These are phyloP conservation scores for Cercis canadensis DNA, from an alignment of 306 rosid genomes.

Conservation along the genomic window DNA sequence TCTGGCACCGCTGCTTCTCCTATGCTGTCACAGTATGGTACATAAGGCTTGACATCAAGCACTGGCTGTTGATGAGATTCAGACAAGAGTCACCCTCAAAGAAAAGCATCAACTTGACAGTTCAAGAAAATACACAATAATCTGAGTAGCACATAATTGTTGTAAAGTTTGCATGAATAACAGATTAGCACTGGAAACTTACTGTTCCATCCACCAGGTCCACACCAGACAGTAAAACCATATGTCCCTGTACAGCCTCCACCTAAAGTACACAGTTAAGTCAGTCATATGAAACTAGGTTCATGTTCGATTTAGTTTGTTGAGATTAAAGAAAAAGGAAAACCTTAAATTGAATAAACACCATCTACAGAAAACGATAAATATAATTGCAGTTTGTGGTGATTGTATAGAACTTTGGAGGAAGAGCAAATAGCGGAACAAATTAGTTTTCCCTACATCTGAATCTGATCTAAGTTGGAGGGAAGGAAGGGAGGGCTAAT, in stretches of 20 bases:
- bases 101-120: slow-evolving; percentile 23
- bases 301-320: slow-evolving; percentile 17
- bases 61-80: slow-evolving; percentile 71
- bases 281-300: background rate
- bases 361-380: no score
- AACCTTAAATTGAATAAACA: no score
- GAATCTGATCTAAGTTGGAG: no score
- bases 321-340: slow-evolving; percentile 17
- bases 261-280: slow-evolving; percentile 54
- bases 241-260: slow-evolving; percentile 79
- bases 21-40: slow-evolving; percentile 84
- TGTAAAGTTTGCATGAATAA: slow-evolving; percentile 24
- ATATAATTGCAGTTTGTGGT: no score
- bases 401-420: no score
- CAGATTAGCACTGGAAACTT: slow-evolving; percentile 50
- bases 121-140: slow-evolving; percentile 29
- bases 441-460: no score
- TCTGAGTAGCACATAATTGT: slow-evolving; percentile 1
- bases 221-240: slow-evolving; percentile 84
- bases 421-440: no score
- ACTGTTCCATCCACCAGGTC: slow-evolving; percentile 98
- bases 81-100: slow-evolving; percentile 34
- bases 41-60: slow-evolving; percentile 91
- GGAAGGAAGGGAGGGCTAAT: no score
- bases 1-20: slow-evolving; percentile 73